phyloP scores from a whole-genome alignment of 371 early-diverging fungal species.

The Nosema muscidifuracis region DNA sequence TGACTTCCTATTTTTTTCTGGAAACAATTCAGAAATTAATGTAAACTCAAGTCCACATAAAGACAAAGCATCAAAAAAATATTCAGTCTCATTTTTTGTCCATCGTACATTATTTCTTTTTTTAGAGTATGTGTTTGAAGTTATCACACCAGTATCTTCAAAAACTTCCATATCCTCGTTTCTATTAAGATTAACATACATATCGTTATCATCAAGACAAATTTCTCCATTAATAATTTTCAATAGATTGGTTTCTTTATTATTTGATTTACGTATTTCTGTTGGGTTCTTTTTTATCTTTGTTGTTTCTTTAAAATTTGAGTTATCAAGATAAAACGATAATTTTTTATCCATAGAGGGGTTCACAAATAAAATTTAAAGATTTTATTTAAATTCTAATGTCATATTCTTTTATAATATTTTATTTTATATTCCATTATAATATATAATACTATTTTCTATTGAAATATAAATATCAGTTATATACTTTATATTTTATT shows the following conservation, averaged over 20 bases:
- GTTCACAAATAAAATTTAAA: not conserved
- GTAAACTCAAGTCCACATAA: conserved; percentile 62
- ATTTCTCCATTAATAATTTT: conserved; percentile 56
- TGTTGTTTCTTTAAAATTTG: conserved; percentile 49
- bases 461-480: too few relatives aligned
- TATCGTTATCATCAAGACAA: conserved; percentile 42
- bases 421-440: too few relatives aligned
- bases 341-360: conserved; percentile 32
- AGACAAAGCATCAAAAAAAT: conserved; percentile 57
- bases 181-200: conserved; percentile 24
- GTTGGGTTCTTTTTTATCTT: conserved; percentile 27
- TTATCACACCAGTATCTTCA: conserved; percentile 52
- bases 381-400: too few relatives aligned
- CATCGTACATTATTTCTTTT: conserved; percentile 43
- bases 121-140: conserved; percentile 57
- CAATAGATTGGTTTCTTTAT: conserved; percentile 29
- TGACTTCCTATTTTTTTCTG: conserved; percentile 55
- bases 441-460: too few relatives aligned
- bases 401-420: too few relatives aligned
- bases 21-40: conserved; percentile 54
- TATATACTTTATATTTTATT: too few relatives aligned
- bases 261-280: not conserved
- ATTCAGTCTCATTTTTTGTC: conserved; percentile 57
- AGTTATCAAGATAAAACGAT: conserved; percentile 55
- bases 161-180: conserved; percentile 17